Evolutionary conservation across 2,329 filamentous ascomycete genomes (phyloP), one percentile per base, ranked within the genome.

Genomic region (Fragosphaeria purpurea): DNA sequence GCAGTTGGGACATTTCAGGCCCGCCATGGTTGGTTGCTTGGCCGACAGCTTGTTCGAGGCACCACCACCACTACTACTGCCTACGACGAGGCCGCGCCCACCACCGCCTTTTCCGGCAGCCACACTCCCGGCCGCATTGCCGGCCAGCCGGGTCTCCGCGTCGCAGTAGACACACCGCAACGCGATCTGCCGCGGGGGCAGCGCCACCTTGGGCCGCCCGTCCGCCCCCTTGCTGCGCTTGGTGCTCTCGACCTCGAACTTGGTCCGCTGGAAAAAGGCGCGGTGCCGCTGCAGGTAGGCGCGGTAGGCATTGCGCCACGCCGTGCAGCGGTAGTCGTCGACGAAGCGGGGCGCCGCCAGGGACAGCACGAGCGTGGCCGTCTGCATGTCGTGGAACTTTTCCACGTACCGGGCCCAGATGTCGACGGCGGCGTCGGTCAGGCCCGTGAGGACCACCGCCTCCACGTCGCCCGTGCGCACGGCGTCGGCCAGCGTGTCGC

Each of bases 161-260:
- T 85, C 82, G 67, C 87, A 93, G 67, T 87, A 86, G 45, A 85
- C 76, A 66, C 87, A 93, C 44, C 86, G 79, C 46, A 93, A 76
- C 5, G 83, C 80, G 48, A 91, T 79, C 65, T 88, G 85, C 35
- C 82, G 73, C 2, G 79, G 79, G 1, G 83, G 76, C 1, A 82
- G 76, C 51, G 79, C 80, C 56, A 86, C 75, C 7, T 78, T 75
- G n/a, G 78, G 78, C 7, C 68, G 65, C 41, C 83, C 84, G 32
- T 55, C 56, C 13, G 32, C 47, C 34, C 48, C 50, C 51, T 82
- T 79, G 57, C 83, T 84, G 57, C 77, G 77, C 56, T 81, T 80
- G 31, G 83, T 87, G 60, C 86, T 85, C 62, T 86, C 82, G 53
- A 86, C 84, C 57, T 87, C 83, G 66, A 89, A 91, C 59, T 83